A percentile compares a stretch with the other conserved stretches of the same genome.
These are phyloP conservation scores for Diaporthe helianthi DNA, from an alignment of 2,329 filamentous ascomycete genomes.

Conservation along the genomic window DNA sequence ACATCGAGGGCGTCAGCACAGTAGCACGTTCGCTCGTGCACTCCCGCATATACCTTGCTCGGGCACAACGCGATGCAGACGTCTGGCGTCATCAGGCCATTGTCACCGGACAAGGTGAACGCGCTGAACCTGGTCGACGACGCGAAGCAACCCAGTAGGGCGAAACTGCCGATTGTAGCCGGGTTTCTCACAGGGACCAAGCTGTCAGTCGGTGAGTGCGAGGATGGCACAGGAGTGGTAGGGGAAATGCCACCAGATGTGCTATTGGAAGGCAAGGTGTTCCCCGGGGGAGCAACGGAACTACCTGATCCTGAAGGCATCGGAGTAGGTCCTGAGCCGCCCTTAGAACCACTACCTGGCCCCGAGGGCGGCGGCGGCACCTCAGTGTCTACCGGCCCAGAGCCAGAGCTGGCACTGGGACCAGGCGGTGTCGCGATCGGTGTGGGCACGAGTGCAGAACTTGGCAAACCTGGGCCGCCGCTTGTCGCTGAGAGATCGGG, in stretches of 20 bases:
- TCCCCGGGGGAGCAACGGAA: not conserved
- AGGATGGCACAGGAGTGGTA: constrained; percentile 8
- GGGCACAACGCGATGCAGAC: constrained; percentile 26
- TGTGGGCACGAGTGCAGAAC: not conserved
- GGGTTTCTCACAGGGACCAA: constrained; percentile 29
- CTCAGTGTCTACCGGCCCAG: not conserved
- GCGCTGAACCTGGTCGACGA: constrained; percentile 57
- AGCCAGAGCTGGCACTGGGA: not conserved
- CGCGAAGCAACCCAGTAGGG: constrained; percentile 40
- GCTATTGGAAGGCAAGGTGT: not conserved
- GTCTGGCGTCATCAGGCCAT: constrained; percentile 31
- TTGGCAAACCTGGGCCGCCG: not conserved
- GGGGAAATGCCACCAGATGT: constrained; percentile 15
- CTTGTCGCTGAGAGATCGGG: not conserved
- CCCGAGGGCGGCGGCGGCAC: constrained; percentile 1
- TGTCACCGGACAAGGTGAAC: constrained; percentile 40
- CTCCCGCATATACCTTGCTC: constrained; percentile 28
- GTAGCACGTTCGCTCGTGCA: constrained; percentile 46
- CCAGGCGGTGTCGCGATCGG: not conserved
- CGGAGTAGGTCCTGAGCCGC: not conserved
- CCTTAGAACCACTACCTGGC: not conserved
- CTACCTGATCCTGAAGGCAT: not conserved
- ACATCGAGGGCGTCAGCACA: constrained; percentile 52
- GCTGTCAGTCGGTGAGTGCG: constrained; percentile 20
- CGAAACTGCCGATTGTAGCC: constrained; percentile 26